A percentile compares a stretch with the other conserved stretches of the same genome.
Conservation (phyloP, 257 asterid species). For the Jaltomata sinuosa region DNA sequence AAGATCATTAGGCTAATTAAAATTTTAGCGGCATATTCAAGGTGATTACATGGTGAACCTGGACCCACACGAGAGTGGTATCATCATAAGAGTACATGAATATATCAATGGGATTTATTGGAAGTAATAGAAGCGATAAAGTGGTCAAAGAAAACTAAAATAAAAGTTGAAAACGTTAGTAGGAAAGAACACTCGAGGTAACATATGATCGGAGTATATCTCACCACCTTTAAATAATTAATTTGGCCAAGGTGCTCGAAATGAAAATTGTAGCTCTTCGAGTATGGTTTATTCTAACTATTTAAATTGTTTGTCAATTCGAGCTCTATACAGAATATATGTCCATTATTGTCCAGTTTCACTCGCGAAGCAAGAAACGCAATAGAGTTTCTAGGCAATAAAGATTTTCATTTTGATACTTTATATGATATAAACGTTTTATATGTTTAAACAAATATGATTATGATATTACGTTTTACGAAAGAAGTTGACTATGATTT, state of each 20-base stretch:
- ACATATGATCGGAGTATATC: neutral
- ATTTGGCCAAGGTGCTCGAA: neutral
- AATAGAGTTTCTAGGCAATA: neutral
- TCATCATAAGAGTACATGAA: too few species aligned
- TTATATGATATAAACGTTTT: too few species aligned
- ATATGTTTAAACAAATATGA: too few species aligned
- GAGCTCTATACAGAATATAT: neutral
- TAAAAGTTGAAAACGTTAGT: neutral
- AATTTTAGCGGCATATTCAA: neutral
- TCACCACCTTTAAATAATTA: neutral
- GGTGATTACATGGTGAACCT: neutral
- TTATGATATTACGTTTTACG: too few species aligned
- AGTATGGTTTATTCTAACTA: neutral
- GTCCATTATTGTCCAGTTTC: neutral
- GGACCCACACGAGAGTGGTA: neutral
- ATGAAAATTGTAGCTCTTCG: neutral
- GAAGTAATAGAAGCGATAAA: neutral
- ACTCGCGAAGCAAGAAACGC: neutral
- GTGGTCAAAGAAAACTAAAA: neutral
- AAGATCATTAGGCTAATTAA: neutral
- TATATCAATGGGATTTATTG: neutral
- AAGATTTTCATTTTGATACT: too few species aligned
- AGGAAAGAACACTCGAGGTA: neutral
- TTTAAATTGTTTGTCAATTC: too few species aligned
- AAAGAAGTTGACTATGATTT: too few species aligned